These are phyloP conservation scores for Psidium friedrichsthalianum DNA, from an alignment of 345 rosid genomes.

Conservation along the genomic window DNA sequence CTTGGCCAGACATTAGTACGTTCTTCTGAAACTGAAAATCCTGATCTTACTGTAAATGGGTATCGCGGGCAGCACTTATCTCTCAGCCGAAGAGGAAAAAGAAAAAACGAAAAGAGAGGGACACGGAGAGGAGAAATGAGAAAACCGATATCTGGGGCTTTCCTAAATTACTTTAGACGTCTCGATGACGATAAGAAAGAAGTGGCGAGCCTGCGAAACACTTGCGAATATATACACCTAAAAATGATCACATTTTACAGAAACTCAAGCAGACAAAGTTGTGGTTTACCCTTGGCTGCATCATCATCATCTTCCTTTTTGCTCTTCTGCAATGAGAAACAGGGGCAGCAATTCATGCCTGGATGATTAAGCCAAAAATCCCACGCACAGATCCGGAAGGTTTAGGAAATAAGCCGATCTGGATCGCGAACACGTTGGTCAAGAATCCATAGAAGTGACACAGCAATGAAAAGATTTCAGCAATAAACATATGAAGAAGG, in stretches of 20 bases:
- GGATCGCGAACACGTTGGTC: neutral
- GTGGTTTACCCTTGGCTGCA: neutral
- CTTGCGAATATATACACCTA: neutral
- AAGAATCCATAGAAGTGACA: neutral
- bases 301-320: neutral
- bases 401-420: neutral
- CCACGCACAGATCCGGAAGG: neutral
- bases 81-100: neutral
- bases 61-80: neutral
- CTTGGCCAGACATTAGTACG: neutral
- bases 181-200: neutral
- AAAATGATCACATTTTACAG: neutral
- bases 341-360: constrained; percentile 66
- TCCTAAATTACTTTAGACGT: neutral
- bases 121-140: neutral
- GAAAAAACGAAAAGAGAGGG: neutral
- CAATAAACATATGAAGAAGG: neutral
- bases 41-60: neutral
- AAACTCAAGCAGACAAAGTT: neutral
- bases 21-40: neutral
- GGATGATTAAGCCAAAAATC: neutral
- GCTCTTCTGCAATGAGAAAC: constrained; percentile 35
- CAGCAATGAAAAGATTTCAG: neutral
- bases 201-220: neutral
- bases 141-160: neutral